Evolutionary conservation across 305 asterid species (phyloP), one percentile per base, ranked within the genome.

Genomic region (Rubia tinctorum): DNA sequence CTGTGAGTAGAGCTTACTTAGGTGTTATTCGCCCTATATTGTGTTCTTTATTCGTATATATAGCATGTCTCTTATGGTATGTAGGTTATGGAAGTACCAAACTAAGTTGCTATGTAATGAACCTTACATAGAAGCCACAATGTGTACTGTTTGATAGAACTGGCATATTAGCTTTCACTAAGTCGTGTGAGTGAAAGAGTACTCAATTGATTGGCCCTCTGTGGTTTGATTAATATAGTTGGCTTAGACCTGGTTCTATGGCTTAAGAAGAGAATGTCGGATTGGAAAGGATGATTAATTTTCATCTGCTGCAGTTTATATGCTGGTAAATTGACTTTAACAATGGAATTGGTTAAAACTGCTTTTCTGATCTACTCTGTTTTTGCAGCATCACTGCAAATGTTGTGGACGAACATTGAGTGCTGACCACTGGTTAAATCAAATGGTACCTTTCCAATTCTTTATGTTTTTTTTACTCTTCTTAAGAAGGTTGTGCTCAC

Each of bases 371-470:
- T 75, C 71, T 53, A 69, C 64, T 80, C 51, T 60, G 69, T 55
- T 42, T 77, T 64, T 81, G 80, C 89, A 94, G 97, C 99, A 94
- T 84, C 99, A 91, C 70, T 94, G 97, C 81, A 84, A 97, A 77
- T 82, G 99, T 75, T 94, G 99, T 78, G 99, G 99, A 78, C 88
- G 95, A 72, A 91, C 99, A 23, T 82, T 94, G 60, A 90, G 99
- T 55, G 85, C 97, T 40, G 96, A 94, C 53, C 99, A 94, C 83
- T 94, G 97, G 40, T 80, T 91, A 14, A 81, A 82, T 75, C 97
- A 89, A 73, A 90, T 90, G 97, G 99, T 94, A 81, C 14, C n/a
- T 53, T 34, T 42, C 7, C 13, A 17, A 27, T 27, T 12, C 18
- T 45, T 30, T 73, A 37, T 49, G 44, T n/a, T 65, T 17, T 17